Conservation (phyloP, 768 basidiomycete genomes). For the Lentinus brumalis region DNA sequence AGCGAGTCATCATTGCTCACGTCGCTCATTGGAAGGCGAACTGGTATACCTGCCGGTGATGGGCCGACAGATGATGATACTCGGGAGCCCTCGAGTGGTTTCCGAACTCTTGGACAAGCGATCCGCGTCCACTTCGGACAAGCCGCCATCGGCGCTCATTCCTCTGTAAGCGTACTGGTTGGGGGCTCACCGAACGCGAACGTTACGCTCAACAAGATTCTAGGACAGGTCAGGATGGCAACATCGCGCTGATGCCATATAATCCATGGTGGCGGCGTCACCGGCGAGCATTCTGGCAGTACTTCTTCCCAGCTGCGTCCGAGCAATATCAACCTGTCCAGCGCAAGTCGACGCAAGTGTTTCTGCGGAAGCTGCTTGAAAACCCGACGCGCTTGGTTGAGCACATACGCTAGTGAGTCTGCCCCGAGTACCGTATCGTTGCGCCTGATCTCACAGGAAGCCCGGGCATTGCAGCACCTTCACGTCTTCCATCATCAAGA, state of each 20-base stretch:
- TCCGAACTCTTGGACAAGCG: slow-evolving; percentile 26
- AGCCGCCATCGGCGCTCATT: slow-evolving; percentile 3
- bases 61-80: slow-evolving; percentile 16
- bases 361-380: slow-evolving; percentile 8
- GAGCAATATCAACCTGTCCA: slow-evolving; percentile 3
- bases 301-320: slow-evolving; percentile 2
- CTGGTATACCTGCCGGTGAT: slow-evolving; percentile 22
- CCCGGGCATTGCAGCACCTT: not conserved
- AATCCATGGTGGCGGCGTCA: slow-evolving; percentile 12
- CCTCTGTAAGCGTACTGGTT: not conserved
- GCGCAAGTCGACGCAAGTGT: not conserved
- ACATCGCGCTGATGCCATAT: slow-evolving; percentile 10
- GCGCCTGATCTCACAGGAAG: not conserved
- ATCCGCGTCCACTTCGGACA: slow-evolving; percentile 25
- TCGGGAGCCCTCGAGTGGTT: slow-evolving; percentile 11
- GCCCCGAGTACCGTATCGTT: too few relatives aligned
- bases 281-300: slow-evolving; percentile 14
- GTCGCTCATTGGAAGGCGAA: slow-evolving; percentile 5
- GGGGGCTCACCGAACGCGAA: not conserved
- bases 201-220: not conserved
- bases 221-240: slow-evolving; percentile 8
- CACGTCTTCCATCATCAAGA: not conserved
- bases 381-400: not conserved
- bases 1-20: not conserved
- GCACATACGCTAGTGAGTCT: slow-evolving; percentile 11